Evolutionary conservation across 2,329 filamentous ascomycete genomes (phyloP), one percentile per base, ranked within the genome.

Genomic region (Penicillium concentricum): DNA sequence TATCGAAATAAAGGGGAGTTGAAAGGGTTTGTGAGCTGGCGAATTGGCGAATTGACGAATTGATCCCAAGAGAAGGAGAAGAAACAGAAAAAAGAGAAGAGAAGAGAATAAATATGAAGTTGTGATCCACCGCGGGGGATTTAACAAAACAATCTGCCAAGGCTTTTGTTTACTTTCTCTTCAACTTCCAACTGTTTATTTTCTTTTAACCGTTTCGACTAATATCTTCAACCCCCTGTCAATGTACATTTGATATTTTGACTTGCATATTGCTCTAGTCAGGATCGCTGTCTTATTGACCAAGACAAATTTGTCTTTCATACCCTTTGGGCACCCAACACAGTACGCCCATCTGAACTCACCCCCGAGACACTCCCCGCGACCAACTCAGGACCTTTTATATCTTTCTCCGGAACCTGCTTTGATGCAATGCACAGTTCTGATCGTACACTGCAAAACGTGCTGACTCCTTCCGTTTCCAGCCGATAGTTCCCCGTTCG

Each of bases 131-230:
- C 64, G 64, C 64, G 64, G 64, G 64, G 64, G 62, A 61, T 61
- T 50, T 54, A 64, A 59, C 62, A 65, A 65, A 64, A 63, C 62
- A 63, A 63, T 54, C 44, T 46, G 57, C 61, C 64, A 63, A 65
- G 65, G 59, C 55, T 56, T 58, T 64, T 67, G 63, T 67, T 67
- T 67, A 65, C 63, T 66, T 65, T 59, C 61, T 32, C 61, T 62
- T 39, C 52, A 51, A 50, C 58, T 54, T 51, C 59, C 59, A 62
- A 52, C 46, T 59, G 58, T 63, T 65, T 62, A 63, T 61, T 62
- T 54, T 60, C 53, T 47, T 35, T 24, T 26, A 7, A 45, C 22
- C 20, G 18, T 47, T 47, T 47, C 20, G 15, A 47, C 30, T 24
- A 32, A 32, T 32, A 47, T 24, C 10, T n/a, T 9, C 42, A 10